Evolutionary conservation across 345 rosid species (phyloP), one percentile per base, ranked within the genome.

Genomic region (Salix exigua): DNA sequence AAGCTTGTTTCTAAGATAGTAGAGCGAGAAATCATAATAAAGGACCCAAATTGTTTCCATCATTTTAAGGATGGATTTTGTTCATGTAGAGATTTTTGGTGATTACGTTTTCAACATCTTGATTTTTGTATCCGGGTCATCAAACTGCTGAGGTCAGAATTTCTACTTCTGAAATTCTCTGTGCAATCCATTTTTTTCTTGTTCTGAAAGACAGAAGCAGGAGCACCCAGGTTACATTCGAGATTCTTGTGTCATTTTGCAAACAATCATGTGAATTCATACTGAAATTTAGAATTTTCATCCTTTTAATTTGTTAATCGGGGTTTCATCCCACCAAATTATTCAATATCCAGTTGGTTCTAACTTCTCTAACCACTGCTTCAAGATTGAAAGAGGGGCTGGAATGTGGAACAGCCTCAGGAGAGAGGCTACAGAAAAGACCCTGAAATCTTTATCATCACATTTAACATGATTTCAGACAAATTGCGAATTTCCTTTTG

Each of bases 11-110:
- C 89, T 26, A 84, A 82, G 83, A 74, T 74, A 25, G 84, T 75
- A 55, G 76, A 48, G 46, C 68, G 87, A 71, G 88, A 87, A 77
- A 80, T 89, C 67, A 71, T 86, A 46, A 70, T 86, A 31, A 89
- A 83, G 77, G 90, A 89, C 30, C 83, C 71, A 17, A 63, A 72
- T 68, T 75, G 72, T 73, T 85, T 87, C 58, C 88, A 87, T 60
- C 89, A 84, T 81, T 84, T 89, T 40, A 84, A 42, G 46, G 46
- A 42, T 42, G 46, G 46, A 11, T 42, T 42, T 23, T 87, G 90
- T 85, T 84, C 89, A 0, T 86, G 92, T 53, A 50, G 77, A 51
- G 81, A 81, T 72, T 61, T 73, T 26, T 82, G 82, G 83, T 83
- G 76, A 74, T 58, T 68, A 55, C 7, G 1, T 68, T 51, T 40